A percentile compares a stretch with the other conserved stretches of the same genome.
Evolutionary conservation across 2,329 filamentous ascomycete species (phyloP).

Genomic region (Fusarium torulosum): DNA sequence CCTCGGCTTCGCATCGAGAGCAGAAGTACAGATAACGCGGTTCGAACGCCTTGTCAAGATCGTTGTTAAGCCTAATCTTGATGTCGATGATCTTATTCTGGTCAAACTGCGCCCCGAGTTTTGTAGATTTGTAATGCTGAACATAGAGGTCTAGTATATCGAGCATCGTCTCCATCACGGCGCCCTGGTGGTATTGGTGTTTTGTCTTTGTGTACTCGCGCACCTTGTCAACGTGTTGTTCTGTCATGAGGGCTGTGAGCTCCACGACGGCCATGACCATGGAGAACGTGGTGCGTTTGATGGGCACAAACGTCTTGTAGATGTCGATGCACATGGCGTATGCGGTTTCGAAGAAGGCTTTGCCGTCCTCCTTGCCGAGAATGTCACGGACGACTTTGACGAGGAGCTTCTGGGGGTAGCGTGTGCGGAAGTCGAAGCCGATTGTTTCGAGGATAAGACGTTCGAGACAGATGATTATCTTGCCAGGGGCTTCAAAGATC

Average conservation of each 20-base stretch:
- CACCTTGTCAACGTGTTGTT: slow-evolving; percentile 64
- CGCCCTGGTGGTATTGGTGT: slow-evolving; percentile 60
- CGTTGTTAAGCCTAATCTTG: slow-evolving; percentile 87
- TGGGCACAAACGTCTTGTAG: slow-evolving; percentile 91
- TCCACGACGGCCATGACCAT: slow-evolving; percentile 87
- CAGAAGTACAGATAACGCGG: slow-evolving; percentile 75
- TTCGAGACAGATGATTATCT: slow-evolving; percentile 89
- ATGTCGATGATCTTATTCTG: slow-evolving; percentile 86
- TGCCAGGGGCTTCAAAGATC: slow-evolving; percentile 83
- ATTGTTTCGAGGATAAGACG: slow-evolving; percentile 92
- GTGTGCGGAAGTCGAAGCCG: slow-evolving; percentile 92
- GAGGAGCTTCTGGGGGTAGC: slow-evolving; percentile 87
- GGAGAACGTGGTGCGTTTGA: slow-evolving; percentile 89
- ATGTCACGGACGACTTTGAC: slow-evolving; percentile 80
- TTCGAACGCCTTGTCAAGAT: slow-evolving; percentile 73
- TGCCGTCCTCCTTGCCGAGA: slow-evolving; percentile 57
- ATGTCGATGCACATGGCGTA: slow-evolving; percentile 89
- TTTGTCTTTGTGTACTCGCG: slow-evolving; percentile 63
- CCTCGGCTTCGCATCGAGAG: slow-evolving; percentile 61
- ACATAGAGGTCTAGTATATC: slow-evolving; percentile 95
- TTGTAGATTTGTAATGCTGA: slow-evolving; percentile 80
- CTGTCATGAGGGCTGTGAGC: slow-evolving; percentile 75
- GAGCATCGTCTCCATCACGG: slow-evolving; percentile 81
- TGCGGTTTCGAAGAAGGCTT: slow-evolving; percentile 73
- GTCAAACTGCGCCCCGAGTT: slow-evolving; percentile 78